Conservation (phyloP, 1,139 yeast species). For the Saccharomycopsis phalli region DNA sequence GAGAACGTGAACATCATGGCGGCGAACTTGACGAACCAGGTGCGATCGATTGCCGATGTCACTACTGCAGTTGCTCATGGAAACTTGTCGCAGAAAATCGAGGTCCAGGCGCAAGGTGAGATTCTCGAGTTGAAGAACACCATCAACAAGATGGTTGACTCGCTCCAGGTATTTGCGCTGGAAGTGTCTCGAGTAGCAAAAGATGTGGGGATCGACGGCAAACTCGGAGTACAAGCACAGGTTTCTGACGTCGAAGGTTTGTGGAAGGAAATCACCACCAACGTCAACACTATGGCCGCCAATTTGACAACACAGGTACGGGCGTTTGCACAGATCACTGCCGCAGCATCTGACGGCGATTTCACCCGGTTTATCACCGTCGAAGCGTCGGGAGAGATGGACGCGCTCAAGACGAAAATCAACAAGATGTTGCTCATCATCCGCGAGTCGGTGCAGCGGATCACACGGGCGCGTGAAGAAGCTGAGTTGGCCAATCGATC, state of each 20-base stretch:
- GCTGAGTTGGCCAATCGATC: constrained; percentile 86
- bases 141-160: constrained; percentile 86
- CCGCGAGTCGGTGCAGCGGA: constrained; percentile 82
- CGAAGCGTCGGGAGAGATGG: constrained; percentile 92
- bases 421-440: constrained; percentile 86
- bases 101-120: constrained; percentile 86
- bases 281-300: constrained; percentile 89
- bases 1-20: constrained; percentile 90
- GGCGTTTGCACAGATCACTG: constrained; percentile 89
- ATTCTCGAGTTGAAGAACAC: constrained; percentile 69
- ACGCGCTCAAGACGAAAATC: constrained; percentile 80
- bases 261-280: constrained; percentile 90
- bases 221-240: constrained; percentile 85
- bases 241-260: constrained; percentile 85
- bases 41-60: constrained; percentile 81
- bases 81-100: constrained; percentile 78
- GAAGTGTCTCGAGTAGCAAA: constrained; percentile 87
- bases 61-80: constrained; percentile 93
- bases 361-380: constrained; percentile 84
- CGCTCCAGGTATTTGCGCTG: constrained; percentile 76
- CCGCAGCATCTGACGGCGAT: constrained; percentile 91
- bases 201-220: constrained; percentile 90
- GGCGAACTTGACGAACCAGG: constrained; percentile 78
- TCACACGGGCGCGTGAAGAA: constrained; percentile 89
- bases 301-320: constrained; percentile 86